Evolutionary conservation across 495 filamentous ascomycete species (phyloP).

Genomic region (Penicillium salamii): DNA sequence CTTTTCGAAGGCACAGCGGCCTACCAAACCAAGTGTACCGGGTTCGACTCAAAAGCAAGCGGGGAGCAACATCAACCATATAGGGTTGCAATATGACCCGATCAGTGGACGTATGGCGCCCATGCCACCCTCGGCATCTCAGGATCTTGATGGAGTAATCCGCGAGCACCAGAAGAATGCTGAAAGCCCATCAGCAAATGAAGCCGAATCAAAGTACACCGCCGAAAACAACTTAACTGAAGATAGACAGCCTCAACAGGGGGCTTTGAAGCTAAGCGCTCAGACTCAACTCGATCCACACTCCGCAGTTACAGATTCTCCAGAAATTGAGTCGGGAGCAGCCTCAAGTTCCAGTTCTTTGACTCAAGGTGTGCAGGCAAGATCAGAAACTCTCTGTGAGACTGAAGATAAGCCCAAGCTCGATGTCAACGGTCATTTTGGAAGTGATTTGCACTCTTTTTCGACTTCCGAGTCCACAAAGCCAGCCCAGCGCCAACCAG

Average conservation of each 20-base stretch:
- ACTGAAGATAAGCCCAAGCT: conserved; percentile 1
- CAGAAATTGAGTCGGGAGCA: conserved; percentile 8
- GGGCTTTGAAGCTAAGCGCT: neutral
- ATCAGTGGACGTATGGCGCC: conserved; percentile 41
- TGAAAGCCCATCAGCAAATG: conserved; percentile 13
- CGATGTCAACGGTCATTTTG: conserved; percentile 3
- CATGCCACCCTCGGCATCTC: conserved; percentile 4
- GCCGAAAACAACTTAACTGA: conserved; percentile 5
- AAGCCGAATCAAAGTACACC: conserved; percentile 11
- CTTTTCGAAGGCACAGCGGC: conserved; percentile 19
- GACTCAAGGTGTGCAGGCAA: neutral
- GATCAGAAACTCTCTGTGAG: neutral
- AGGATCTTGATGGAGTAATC: neutral
- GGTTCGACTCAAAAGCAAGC: neutral
- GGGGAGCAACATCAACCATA: neutral
- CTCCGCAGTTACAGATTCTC: conserved; percentile 7
- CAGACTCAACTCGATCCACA: conserved; percentile 1
- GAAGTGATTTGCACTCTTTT: conserved; percentile 9
- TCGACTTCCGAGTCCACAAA: conserved; percentile 6
- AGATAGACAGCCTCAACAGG: conserved; percentile 7
- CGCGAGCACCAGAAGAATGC: neutral
- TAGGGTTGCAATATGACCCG: conserved; percentile 33
- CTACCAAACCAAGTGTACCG: neutral
- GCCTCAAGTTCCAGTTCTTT: neutral
- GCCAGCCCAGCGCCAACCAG: neutral